These are phyloP conservation scores for Omphalea diandra DNA, from an alignment of 441 rosid genomes.

Conservation along the genomic window DNA sequence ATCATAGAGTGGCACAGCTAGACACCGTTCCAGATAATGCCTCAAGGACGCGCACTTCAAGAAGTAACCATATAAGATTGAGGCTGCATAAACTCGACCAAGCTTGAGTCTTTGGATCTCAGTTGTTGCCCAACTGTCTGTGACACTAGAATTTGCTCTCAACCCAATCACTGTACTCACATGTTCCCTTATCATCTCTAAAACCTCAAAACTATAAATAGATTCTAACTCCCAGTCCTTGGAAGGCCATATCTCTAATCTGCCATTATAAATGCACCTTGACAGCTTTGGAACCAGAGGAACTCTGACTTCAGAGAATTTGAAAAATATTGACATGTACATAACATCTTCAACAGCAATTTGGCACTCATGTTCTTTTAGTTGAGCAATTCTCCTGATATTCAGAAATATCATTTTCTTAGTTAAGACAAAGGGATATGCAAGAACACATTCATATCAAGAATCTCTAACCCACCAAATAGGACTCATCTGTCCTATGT, in stretches of 20 bases:
- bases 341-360: conserved; percentile 78
- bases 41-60: conserved; percentile 76
- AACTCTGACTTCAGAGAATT: conserved; percentile 80
- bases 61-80: conserved; percentile 83
- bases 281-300: conserved; percentile 85
- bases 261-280: conserved; percentile 66
- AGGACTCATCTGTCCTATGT: conserved; percentile 3
- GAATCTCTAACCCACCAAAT: not conserved
- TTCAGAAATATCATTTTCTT: conserved; percentile 22
- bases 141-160: conserved; percentile 67
- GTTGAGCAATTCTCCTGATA: conserved; percentile 75
- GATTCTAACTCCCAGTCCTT: conserved; percentile 93
- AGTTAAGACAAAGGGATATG: conserved; percentile 9
- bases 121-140: conserved; percentile 79
- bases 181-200: conserved; percentile 76
- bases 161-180: conserved; percentile 70
- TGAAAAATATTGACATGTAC: conserved; percentile 72
- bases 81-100: conserved; percentile 54
- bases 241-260: conserved; percentile 82
- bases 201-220: conserved; percentile 54
- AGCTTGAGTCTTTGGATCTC: conserved; percentile 52
- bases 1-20: conserved; percentile 34
- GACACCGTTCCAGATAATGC: conserved; percentile 55
- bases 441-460: conserved; percentile 3
- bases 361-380: conserved; percentile 61